Conservation (phyloP, 495 filamentous ascomycete genomes). For the Bombardia bombarda region DNA sequence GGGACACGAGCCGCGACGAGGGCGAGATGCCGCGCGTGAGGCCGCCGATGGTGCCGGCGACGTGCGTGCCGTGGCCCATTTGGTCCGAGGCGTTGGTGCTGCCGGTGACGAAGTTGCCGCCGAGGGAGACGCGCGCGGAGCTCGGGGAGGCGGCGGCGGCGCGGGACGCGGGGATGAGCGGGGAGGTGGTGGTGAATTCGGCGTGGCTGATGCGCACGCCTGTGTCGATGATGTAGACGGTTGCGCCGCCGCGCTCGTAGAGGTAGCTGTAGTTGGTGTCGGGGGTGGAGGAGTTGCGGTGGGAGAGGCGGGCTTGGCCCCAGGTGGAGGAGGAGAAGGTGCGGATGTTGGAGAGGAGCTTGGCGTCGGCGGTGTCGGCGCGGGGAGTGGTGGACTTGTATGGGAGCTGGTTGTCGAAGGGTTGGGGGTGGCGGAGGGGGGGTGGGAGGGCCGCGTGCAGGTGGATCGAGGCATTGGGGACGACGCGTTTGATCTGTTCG, state of each 20-base stretch:
- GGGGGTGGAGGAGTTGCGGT: slow-evolving; percentile 23
- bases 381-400: no score
- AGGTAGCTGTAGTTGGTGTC: slow-evolving; percentile 38
- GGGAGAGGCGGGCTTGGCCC: slow-evolving; percentile 51
- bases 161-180: no score
- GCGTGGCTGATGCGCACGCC: slow-evolving; percentile 44
- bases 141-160: slow-evolving; percentile 9
- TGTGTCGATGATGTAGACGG: slow-evolving; percentile 50
- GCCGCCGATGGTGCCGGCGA: slow-evolving; percentile 51
- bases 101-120: slow-evolving; percentile 2
- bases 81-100: slow-evolving; percentile 15
- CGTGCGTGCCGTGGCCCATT: slow-evolving; percentile 55
- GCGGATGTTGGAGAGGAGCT: background rate
- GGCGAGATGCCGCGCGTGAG: slow-evolving; percentile 56
- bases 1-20: slow-evolving; percentile 47
- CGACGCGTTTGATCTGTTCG: slow-evolving; percentile 8
- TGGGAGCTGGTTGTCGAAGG: background rate
- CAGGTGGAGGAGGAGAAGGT: slow-evolving; percentile 30
- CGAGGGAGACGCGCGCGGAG: slow-evolving; percentile 13
- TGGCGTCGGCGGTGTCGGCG: background rate
- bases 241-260: slow-evolving; percentile 46
- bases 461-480: slow-evolving; percentile 1
- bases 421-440: background rate
- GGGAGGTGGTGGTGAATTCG: slow-evolving; percentile 32
- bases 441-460: no score